A percentile compares a stretch with the other conserved stretches of the same genome.
phyloP scores from a whole-genome alignment of 495 filamentous ascomycete species.

The Talaromyces wortmannii region DNA sequence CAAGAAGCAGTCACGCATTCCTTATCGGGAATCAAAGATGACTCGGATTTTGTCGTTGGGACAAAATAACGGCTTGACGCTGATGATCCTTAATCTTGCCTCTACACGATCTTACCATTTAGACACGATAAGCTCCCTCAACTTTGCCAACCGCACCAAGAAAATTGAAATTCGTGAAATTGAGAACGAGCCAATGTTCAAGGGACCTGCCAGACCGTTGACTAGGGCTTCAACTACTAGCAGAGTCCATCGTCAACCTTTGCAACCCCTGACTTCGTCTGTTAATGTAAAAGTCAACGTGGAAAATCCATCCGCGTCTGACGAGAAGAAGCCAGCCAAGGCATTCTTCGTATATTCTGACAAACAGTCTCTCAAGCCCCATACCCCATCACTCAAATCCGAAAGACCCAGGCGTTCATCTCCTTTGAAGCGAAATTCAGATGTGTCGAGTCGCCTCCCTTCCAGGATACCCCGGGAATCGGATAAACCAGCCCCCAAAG shows the following conservation, averaged over 20 bases:
- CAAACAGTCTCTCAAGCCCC: conserved; percentile 40
- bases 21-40: conserved; percentile 96
- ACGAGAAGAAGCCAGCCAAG: conserved; percentile 64
- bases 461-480: conserved; percentile 15
- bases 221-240: conserved; percentile 34
- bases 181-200: conserved; percentile 86
- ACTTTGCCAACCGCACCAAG: conserved; percentile 92
- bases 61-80: conserved; percentile 89
- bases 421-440: conserved; percentile 26
- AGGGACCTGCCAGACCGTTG: conserved; percentile 53
- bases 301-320: conserved; percentile 31
- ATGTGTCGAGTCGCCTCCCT: conserved; percentile 9
- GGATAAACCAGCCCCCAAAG: conserved; percentile 2
- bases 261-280: conserved; percentile 60
- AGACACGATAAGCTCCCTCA: conserved; percentile 88
- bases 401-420: conserved; percentile 32
- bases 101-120: conserved; percentile 82
- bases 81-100: conserved; percentile 96
- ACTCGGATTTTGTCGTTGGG: conserved; percentile 87
- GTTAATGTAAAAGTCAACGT: conserved; percentile 52
- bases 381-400: conserved; percentile 29
- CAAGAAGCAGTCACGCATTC: conserved; percentile 72
- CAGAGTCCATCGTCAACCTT: conserved; percentile 60
- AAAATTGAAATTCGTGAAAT: conserved; percentile 93
- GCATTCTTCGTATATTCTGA: conserved; percentile 81